phyloP scores from a whole-genome alignment of 169 alveolate species.

The Miamiensis avidus region DNA sequence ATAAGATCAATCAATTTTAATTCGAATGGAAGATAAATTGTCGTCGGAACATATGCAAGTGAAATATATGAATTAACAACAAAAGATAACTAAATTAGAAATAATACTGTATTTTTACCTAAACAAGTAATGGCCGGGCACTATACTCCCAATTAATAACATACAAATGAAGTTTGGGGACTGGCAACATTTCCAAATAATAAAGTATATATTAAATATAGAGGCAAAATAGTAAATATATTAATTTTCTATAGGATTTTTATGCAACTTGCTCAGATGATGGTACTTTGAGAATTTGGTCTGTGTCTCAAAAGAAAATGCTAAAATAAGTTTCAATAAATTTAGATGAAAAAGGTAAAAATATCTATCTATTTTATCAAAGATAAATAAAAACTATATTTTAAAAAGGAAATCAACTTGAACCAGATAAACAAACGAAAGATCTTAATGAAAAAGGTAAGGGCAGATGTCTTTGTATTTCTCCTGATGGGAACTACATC shows the following conservation, averaged over 20 bases:
- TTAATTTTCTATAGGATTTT: background rate
- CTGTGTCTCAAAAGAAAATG: slow-evolving; percentile 34
- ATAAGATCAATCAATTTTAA: slow-evolving; percentile 52
- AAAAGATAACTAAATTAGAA: slow-evolving; percentile 1
- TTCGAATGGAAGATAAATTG: slow-evolving; percentile 18
- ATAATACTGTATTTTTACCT: slow-evolving; percentile 27
- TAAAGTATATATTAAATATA: background rate
- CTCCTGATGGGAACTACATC: slow-evolving; percentile 70
- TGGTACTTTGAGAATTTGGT: slow-evolving; percentile 74
- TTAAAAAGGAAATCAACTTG: slow-evolving; percentile 51
- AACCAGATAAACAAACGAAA: slow-evolving; percentile 52
- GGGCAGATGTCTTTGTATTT: slow-evolving; percentile 66
- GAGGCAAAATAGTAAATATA: too few relatives aligned
- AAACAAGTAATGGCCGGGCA: slow-evolving; percentile 62
- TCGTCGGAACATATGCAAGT: slow-evolving; percentile 69
- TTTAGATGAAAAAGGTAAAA: slow-evolving; percentile 46
- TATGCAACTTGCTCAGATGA: slow-evolving; percentile 69
- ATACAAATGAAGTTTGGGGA: slow-evolving; percentile 81
- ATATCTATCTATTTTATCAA: too few relatives aligned
- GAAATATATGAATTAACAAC: slow-evolving; percentile 61
- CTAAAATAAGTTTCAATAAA: slow-evolving; percentile 17
- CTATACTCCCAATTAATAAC: slow-evolving; percentile 60
- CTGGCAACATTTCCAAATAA: slow-evolving; percentile 50
- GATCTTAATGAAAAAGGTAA: slow-evolving; percentile 63
- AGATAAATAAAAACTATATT: background rate